A percentile compares a stretch with the other conserved stretches of the same genome.
These are phyloP conservation scores for Ambrosia hybrid DNA, from an alignment of 140 eudicot genomes.

Conservation along the genomic window DNA sequence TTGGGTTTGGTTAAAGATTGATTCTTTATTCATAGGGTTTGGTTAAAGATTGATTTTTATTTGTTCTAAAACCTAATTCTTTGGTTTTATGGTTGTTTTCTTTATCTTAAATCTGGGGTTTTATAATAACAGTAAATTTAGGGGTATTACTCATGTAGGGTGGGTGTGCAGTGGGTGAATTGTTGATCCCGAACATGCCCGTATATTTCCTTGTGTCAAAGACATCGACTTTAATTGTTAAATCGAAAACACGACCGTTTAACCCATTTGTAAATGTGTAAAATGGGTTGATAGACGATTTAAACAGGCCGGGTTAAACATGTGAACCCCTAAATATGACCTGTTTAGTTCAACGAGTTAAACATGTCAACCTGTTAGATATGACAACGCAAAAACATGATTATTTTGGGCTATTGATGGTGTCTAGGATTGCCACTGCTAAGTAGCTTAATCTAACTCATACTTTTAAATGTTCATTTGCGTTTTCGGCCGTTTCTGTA, in stretches of 20 bases:
- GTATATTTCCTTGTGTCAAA: not conserved
- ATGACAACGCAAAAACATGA: not conserved
- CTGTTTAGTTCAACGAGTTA: not conserved
- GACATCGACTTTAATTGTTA: not conserved
- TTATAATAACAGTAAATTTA: not conserved
- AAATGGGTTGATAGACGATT: not conserved
- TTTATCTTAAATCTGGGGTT: not conserved
- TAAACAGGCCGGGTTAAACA: not conserved
- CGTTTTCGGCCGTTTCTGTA: not conserved
- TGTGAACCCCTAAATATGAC: not conserved
- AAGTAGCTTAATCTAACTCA: not conserved
- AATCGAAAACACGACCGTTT: not conserved
- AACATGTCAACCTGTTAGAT: not conserved
- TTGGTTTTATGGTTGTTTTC: not conserved
- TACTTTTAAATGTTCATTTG: not conserved
- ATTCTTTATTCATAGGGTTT: too few relatives aligned
- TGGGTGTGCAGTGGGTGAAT: not conserved
- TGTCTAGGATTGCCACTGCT: not conserved
- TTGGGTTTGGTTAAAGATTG: too few relatives aligned
- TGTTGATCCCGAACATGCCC: not conserved
- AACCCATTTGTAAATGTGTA: not conserved
- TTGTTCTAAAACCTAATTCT: not conserved
- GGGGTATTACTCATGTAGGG: not conserved
- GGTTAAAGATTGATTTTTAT: too few relatives aligned
- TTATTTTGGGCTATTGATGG: not conserved